These are phyloP conservation scores for Salix exigua DNA, from an alignment of 345 rosid genomes.

Conservation along the genomic window DNA sequence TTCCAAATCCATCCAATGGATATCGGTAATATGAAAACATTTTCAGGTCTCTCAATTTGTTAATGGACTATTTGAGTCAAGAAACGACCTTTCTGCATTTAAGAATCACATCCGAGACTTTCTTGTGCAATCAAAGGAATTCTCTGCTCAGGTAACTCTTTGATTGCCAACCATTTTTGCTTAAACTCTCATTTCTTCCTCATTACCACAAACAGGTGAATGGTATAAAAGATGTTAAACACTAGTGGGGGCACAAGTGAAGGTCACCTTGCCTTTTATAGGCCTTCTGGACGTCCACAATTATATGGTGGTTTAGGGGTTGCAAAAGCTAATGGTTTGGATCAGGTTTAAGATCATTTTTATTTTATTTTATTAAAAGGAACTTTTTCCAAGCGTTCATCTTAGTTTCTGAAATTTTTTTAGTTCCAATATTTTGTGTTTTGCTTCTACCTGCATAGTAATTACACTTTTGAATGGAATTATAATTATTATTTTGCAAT, in stretches of 20 bases:
- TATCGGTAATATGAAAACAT: slow-evolving; percentile 9
- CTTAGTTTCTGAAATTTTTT: background rate
- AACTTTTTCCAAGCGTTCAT: background rate
- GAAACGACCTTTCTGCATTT: slow-evolving; percentile 69
- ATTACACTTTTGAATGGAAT: background rate
- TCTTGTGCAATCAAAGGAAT: slow-evolving; percentile 83
- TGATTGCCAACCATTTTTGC: too few relatives aligned
- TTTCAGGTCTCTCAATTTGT: slow-evolving; percentile 88
- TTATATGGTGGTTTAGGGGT: background rate
- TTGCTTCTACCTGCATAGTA: background rate
- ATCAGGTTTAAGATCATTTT: background rate
- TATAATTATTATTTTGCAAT: background rate
- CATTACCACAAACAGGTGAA: background rate
- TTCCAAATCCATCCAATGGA: background rate
- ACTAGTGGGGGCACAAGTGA: background rate
- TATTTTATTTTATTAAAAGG: background rate
- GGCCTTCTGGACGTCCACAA: background rate
- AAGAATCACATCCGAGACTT: slow-evolving; percentile 92
- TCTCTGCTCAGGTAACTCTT: slow-evolving; percentile 69
- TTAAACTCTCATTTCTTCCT: background rate
- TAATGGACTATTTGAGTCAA: slow-evolving; percentile 73
- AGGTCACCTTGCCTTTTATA: background rate
- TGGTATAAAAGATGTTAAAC: background rate
- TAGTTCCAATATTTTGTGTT: background rate
- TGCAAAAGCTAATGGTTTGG: background rate